Evolutionary conservation across 148 eudicot species (phyloP), one percentile per base, ranked within the genome.

Genomic region (Diospyros lotus): DNA sequence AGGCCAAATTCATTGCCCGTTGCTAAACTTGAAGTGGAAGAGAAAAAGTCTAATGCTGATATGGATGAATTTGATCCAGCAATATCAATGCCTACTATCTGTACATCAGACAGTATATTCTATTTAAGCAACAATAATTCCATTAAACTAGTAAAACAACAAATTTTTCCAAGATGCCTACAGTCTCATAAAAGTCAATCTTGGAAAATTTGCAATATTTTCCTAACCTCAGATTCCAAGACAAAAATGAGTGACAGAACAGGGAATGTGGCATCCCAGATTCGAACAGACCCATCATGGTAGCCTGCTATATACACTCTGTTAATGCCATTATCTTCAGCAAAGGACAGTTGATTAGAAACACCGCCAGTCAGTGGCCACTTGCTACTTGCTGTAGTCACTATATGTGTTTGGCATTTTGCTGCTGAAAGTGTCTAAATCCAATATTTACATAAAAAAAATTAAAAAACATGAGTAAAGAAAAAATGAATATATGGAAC

Each of bases 321-420:
- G 82, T 87, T 82, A 65, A 88, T 82, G 73, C 63, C 70, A 56
- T 79, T 76, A 77, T 78, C 81, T 80, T 85, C 88, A 70, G 80
- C 76, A 42, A 77, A 77, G 46, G 93, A 81, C 75, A 74, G 70
- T 74, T 85, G 82, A 82, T 80, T 80, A 69, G 94, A 92, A 80
- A 96, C 81, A 64, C 99, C 98, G 62, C 99, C 99, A 67, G 81
- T 88, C 75, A 92, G 60, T 72, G 99, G 99, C 99, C 98, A 93
- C 62, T 80, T 86, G 65, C 69, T 74, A 73, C 68, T 81, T 78
- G 67, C 77, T 43, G 78, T 66, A 69, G 68, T 76, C 74, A 68
- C 64, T 59, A 56, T 64, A 61, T 64, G 9, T 71, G 78, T 75
- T 56, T 66, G 85, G 65, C 75, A 75, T 81, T 83, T 82, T 67